Evolutionary conservation across 2,329 filamentous ascomycete genomes (phyloP).

Genomic region (Clarireedia hainanense): DNA sequence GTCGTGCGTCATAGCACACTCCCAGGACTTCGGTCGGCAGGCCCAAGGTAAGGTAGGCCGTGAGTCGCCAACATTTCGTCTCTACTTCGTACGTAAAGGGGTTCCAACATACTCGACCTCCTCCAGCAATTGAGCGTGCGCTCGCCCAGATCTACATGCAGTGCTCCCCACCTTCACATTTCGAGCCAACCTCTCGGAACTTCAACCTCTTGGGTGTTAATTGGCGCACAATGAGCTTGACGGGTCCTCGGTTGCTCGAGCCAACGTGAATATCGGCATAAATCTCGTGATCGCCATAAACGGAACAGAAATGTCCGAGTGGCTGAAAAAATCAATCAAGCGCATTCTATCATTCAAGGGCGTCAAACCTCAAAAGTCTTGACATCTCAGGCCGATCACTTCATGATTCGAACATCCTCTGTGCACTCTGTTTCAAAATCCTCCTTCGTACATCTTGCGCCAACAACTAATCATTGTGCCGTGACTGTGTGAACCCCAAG

Average conservation of each 20-base stretch:
- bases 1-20: too few relatives aligned
- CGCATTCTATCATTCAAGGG: background rate
- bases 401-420: background rate
- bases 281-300: slow-evolving; percentile 8
- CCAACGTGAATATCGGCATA: background rate
- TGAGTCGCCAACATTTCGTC: too few relatives aligned
- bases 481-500: background rate
- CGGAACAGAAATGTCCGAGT: slow-evolving; percentile 5
- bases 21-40: too few relatives aligned
- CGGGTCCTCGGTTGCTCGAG: slow-evolving; percentile 1
- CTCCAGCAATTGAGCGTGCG: too few relatives aligned
- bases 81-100: too few relatives aligned
- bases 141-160: too few relatives aligned
- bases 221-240: background rate
- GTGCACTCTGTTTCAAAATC: background rate
- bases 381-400: background rate
- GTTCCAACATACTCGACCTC: too few relatives aligned
- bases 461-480: slow-evolving; percentile 4
- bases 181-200: too few relatives aligned
- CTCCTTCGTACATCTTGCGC: background rate
- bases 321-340: slow-evolving; percentile 5
- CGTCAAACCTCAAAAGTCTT: background rate
- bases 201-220: background rate
- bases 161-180: background rate
- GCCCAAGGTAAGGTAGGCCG: too few relatives aligned